Evolutionary conservation across 495 filamentous ascomycete species (phyloP).

Genomic region (Chaetomium fimeti): DNA sequence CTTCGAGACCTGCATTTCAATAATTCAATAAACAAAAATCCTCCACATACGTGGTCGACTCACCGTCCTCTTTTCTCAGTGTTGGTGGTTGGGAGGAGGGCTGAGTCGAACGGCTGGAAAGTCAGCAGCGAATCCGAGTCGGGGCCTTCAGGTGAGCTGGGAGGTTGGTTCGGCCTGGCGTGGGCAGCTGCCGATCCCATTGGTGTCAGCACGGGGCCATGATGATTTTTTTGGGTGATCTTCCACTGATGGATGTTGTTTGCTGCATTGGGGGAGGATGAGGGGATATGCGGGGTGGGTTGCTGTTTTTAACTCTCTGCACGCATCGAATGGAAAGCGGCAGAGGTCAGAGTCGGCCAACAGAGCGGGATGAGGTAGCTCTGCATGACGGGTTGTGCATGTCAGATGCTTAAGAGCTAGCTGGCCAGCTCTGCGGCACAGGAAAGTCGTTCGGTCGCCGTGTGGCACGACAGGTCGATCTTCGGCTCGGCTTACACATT

Average conservation of each 20-base stretch:
- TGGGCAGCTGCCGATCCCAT: too few relatives aligned
- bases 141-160: too few relatives aligned
- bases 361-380: not conserved
- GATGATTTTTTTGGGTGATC: not conserved
- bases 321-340: not conserved
- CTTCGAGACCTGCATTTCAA: too few relatives aligned
- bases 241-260: not conserved
- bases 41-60: too few relatives aligned
- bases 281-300: not conserved
- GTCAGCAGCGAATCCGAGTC: too few relatives aligned
- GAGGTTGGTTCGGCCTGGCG: too few relatives aligned
- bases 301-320: conserved; percentile 7
- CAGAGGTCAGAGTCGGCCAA: not conserved
- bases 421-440: not conserved
- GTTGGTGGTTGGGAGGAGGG: too few relatives aligned
- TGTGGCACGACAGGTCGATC: not conserved
- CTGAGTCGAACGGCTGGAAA: too few relatives aligned
- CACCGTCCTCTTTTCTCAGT: too few relatives aligned
- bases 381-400: not conserved
- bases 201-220: too few relatives aligned
- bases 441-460: not conserved
- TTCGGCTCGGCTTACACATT: not conserved
- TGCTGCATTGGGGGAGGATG: not conserved
- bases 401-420: not conserved
- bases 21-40: too few relatives aligned